These are phyloP conservation scores for Fragaria iinumae DNA, from an alignment of 306 rosid genomes.

Conservation along the genomic window DNA sequence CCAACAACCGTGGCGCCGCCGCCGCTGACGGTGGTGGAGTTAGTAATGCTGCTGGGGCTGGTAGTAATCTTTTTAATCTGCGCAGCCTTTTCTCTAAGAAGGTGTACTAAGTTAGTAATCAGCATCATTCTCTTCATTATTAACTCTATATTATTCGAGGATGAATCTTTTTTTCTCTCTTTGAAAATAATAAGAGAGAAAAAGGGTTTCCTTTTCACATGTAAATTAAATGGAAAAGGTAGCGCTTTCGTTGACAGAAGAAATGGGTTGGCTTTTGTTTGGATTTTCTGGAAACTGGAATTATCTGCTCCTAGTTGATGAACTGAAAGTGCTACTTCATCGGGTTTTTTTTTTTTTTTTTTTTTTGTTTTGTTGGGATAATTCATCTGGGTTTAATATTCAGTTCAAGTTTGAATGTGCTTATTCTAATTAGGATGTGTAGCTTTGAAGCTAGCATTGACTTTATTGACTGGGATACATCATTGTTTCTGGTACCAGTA, in stretches of 20 bases:
- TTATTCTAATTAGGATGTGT: neutral
- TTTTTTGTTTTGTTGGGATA: too few relatives aligned
- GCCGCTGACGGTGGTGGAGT: constrained; percentile 14
- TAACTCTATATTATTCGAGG: neutral
- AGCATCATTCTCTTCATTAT: constrained; percentile 37
- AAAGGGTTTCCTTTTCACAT: neutral
- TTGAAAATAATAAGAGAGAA: neutral
- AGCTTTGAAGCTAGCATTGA: neutral
- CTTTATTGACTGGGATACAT: neutral
- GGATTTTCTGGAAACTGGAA: neutral
- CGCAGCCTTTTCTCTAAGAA: constrained; percentile 77
- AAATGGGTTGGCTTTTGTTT: constrained; percentile 7
- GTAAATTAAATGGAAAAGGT: constrained; percentile 6
- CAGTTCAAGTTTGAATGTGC: neutral
- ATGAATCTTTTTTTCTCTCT: neutral
- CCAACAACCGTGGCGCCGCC: constrained; percentile 3
- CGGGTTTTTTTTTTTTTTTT: neutral
- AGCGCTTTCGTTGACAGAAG: neutral
- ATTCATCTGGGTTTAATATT: neutral
- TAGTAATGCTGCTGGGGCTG: constrained; percentile 36
- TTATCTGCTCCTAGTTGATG: neutral
- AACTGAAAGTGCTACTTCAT: neutral
- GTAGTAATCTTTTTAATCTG: constrained; percentile 68
- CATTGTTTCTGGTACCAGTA: neutral
- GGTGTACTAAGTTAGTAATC: constrained; percentile 37